A percentile compares a stretch with the other conserved stretches of the same genome.
Conservation (phyloP, 352 stramenopile genomes). For the Globisporangium camurandrum region DNA sequence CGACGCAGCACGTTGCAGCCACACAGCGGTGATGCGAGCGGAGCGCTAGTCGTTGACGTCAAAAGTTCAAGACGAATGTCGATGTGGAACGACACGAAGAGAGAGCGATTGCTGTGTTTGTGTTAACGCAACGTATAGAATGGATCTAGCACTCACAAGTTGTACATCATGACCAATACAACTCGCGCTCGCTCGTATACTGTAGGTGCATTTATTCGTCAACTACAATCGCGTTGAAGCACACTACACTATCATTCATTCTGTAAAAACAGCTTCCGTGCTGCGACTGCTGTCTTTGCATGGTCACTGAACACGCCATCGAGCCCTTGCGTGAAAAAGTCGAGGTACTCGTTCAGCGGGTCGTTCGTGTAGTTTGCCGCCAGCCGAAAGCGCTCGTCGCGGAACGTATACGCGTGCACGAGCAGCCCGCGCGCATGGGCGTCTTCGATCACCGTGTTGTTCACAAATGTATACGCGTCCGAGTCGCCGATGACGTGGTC, state of each 20-base stretch:
- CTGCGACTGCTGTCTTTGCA: slow-evolving; percentile 39
- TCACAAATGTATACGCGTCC: slow-evolving; percentile 43
- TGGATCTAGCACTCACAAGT: too few relatives aligned
- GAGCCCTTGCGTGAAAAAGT: slow-evolving; percentile 54
- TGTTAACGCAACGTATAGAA: too few relatives aligned
- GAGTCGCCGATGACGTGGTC: slow-evolving; percentile 52
- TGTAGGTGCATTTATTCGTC: too few relatives aligned
- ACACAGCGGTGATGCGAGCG: background rate
- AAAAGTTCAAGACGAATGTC: too few relatives aligned
- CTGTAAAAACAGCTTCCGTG: too few relatives aligned
- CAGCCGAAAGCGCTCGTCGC: slow-evolving; percentile 55
- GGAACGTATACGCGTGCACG: slow-evolving; percentile 61
- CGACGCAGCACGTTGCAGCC: background rate
- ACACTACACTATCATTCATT: too few relatives aligned
- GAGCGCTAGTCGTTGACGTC: too few relatives aligned
- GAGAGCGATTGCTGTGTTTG: too few relatives aligned
- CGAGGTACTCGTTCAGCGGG: slow-evolving; percentile 48
- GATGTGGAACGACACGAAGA: too few relatives aligned
- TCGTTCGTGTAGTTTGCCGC: slow-evolving; percentile 58
- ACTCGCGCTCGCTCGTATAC: too few relatives aligned
- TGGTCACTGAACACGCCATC: slow-evolving; percentile 62
- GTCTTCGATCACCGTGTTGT: slow-evolving; percentile 37
- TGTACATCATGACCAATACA: too few relatives aligned
- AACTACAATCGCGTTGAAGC: too few relatives aligned
- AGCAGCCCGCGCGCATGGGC: slow-evolving; percentile 47